Conservation (phyloP, 2,329 filamentous ascomycete species). For the Colletotrichum aenigma region DNA sequence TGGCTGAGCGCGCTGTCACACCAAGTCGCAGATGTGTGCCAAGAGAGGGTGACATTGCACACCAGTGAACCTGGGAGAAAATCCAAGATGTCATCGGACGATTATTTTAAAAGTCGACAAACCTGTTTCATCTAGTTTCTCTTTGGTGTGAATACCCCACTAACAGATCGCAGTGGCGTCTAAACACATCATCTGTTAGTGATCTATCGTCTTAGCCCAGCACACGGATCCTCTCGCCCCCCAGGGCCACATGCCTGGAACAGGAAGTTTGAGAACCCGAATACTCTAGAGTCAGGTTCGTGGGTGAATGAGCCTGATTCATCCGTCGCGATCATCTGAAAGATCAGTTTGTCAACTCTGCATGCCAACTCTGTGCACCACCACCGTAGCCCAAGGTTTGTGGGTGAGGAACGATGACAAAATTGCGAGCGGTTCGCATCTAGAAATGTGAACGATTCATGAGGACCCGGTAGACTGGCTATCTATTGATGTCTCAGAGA, state of each 20-base stretch:
- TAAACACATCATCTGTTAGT: rapidly evolving
- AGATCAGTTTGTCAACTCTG: not conserved
- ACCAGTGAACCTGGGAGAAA: not conserved
- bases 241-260: constrained; percentile 5
- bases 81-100: constrained; percentile 1
- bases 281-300: constrained; percentile 2
- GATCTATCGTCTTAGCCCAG: not conserved
- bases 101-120: constrained; percentile 4
- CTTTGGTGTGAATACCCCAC: not conserved
- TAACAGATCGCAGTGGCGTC: not conserved
- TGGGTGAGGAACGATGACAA: not conserved
- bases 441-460: not conserved
- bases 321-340: constrained; percentile 4
- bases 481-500: not conserved
- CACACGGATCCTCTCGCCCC: not conserved
- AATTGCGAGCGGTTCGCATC: not conserved
- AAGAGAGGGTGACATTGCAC: not conserved
- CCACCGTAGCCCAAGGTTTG: not conserved
- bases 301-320: not conserved
- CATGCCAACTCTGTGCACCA: not conserved
- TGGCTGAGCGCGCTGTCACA: constrained; percentile 8
- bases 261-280: constrained; percentile 15
- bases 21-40: constrained; percentile 16
- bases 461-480: not conserved
- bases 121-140: constrained; percentile 4